Evolutionary conservation across 345 rosid genomes (phyloP).

Genomic region (Euphorbia lathyris): DNA sequence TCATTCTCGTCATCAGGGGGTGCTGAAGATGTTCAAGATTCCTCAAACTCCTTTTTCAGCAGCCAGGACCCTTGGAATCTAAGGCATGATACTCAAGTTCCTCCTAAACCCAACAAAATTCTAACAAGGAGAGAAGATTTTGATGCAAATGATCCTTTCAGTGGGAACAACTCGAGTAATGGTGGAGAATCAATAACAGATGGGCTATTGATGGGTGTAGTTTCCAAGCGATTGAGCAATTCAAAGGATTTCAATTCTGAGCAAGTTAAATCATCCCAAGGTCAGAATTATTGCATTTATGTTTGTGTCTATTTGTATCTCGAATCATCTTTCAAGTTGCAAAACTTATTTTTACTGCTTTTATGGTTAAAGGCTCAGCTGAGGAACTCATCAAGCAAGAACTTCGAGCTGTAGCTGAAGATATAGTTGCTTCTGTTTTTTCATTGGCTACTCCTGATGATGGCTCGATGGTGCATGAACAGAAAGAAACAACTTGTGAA

Average conservation of each 20-base stretch:
- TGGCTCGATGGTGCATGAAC: slow-evolving; percentile 24
- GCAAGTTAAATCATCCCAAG: slow-evolving; percentile 36
- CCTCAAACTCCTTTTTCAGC: slow-evolving; percentile 56
- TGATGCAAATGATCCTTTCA: slow-evolving; percentile 39
- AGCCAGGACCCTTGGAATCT: slow-evolving; percentile 70
- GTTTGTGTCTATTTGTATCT: neutral
- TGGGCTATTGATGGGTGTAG: slow-evolving; percentile 29
- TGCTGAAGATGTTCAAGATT: slow-evolving; percentile 39
- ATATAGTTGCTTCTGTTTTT: slow-evolving; percentile 59
- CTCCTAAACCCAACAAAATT: slow-evolving; percentile 55
- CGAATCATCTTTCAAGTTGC: neutral
- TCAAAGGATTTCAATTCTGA: slow-evolving; percentile 32
- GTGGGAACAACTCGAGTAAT: slow-evolving; percentile 30
- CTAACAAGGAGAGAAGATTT: slow-evolving; percentile 36
- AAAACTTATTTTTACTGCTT: slow-evolving; percentile 12
- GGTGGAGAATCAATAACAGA: slow-evolving; percentile 27
- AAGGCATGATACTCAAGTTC: slow-evolving; percentile 43
- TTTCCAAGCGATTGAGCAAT: slow-evolving; percentile 28
- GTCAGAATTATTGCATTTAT: slow-evolving; percentile 23
- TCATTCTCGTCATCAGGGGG: slow-evolving; percentile 22
- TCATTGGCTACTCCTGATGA: slow-evolving; percentile 34
- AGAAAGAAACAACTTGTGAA: slow-evolving; percentile 27
- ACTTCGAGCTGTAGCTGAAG: slow-evolving; percentile 68
- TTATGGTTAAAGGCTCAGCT: slow-evolving; percentile 28
- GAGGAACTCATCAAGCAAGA: slow-evolving; percentile 64